Evolutionary conservation across 2,329 filamentous ascomycete species (phyloP).

Genomic region (Hypomyces rosellus): DNA sequence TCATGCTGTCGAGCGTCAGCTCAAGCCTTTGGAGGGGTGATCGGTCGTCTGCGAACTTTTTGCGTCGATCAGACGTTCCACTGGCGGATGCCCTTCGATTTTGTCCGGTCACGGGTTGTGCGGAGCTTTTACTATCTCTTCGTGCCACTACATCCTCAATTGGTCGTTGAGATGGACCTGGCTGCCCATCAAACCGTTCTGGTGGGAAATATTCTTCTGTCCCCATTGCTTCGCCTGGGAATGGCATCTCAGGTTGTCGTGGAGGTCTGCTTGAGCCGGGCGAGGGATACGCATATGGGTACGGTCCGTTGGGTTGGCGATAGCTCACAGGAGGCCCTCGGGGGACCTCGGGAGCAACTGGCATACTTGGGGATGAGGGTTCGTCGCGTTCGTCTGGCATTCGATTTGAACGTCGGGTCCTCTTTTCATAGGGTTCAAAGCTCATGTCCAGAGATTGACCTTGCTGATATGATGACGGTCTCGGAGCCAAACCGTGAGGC

Average conservation of each 20-base stretch:
- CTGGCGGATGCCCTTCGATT: conserved; percentile 33
- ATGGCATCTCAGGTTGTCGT: background rate
- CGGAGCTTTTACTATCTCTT: conserved; percentile 17
- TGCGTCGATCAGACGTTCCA: conserved; percentile 39
- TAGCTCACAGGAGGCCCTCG: conserved; percentile 53
- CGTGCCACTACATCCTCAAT: conserved; percentile 17
- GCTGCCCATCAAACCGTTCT: conserved; percentile 8
- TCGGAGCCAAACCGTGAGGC: conserved; percentile 48
- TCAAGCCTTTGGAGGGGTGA: conserved; percentile 93
- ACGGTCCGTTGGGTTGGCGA: conserved; percentile 35
- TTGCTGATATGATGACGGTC: conserved; percentile 52
- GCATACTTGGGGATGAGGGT: conserved; percentile 30
- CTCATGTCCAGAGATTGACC: conserved; percentile 34
- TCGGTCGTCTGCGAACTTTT: conserved; percentile 68
- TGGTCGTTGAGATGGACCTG: conserved; percentile 10
- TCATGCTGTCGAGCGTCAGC: conserved; percentile 83
- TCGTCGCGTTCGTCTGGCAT: conserved; percentile 32
- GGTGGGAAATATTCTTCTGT: conserved; percentile 20
- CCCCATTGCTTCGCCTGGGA: conserved; percentile 20
- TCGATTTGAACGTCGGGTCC: conserved; percentile 8
- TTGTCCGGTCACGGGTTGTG: conserved; percentile 20
- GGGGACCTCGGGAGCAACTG: conserved; percentile 56
- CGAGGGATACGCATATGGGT: conserved; percentile 19
- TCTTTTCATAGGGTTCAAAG: conserved; percentile 21
- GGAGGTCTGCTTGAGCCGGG: conserved; percentile 11